Evolutionary conservation across 164 flowering plant genomes (phyloP), one percentile per base, ranked within the genome.

Genomic region (Akebia trifoliata): DNA sequence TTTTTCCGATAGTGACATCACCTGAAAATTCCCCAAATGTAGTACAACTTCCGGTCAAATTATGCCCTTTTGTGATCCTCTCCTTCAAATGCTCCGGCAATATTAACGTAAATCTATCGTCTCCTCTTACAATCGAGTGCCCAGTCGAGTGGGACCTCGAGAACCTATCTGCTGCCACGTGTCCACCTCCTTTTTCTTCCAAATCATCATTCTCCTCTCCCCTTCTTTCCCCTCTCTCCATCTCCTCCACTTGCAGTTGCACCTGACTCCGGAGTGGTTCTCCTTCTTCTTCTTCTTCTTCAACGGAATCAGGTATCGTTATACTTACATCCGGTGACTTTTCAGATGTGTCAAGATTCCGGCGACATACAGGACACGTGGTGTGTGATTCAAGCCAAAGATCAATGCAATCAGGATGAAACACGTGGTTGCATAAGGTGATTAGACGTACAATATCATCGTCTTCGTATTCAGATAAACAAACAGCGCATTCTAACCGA

Each of bases 341-440:
- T n/a, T 51, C 71, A 11, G 65, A 30, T 0, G 66, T 17, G 25
- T 81, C 81, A 2, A 85, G 88, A 29, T 67, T 58, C 1, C 74
- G 10, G 0, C 98, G 86, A 63, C 95, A 91, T 22, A 85, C 87
- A 0, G 95, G 96, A 43, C 98, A 91, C 0, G 96, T 80, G 10
- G 73, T 78, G 61, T 86, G 96, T 2, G 82, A 72, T 21, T 52
- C 74, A 8, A 88, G 75, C 98, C 96, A 91, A 1, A 83, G 74
- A 65, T 85, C 93, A n/a, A 91, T 76, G 65, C 98, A 88, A n/a
- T 88, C 89, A 29, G 74, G 81, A 60, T 88, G 95, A 70, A 86
- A 91, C 0, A 79, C 85, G 66, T 91, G 98, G 71, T 54, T 72
- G 55, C 98, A 91, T 1, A 57, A 51, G 0, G 87, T 66, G 28